These are phyloP conservation scores for Quercus lobata DNA, from an alignment of 331 rosid species.

Conservation along the genomic window DNA sequence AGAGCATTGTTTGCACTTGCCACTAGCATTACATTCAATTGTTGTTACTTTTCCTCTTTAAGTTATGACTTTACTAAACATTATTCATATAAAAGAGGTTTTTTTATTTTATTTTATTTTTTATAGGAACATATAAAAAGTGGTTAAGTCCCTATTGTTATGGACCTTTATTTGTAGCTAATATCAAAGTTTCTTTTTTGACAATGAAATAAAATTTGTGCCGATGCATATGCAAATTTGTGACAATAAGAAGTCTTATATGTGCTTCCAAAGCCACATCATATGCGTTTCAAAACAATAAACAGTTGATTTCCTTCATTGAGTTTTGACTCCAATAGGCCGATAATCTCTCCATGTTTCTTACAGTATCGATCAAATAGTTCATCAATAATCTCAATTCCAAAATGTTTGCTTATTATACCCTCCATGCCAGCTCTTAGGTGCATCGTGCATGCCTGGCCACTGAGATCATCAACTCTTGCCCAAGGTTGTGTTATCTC, in stretches of 20 bases:
- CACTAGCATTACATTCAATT: background rate
- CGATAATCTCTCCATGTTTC: background rate
- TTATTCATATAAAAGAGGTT: background rate
- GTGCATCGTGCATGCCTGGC: background rate
- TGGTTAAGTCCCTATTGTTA: too few relatives aligned
- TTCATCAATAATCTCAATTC: conserved; percentile 15
- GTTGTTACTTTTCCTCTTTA: background rate
- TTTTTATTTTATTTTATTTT: too few relatives aligned
- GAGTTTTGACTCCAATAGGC: background rate
- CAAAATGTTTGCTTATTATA: conserved; percentile 26
- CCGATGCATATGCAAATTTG: too few relatives aligned
- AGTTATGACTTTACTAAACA: background rate
- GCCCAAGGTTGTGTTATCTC: conserved; percentile 14
- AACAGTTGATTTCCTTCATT: conserved; percentile 23
- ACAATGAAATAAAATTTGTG: too few relatives aligned
- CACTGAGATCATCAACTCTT: conserved; percentile 10
- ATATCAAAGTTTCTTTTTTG: too few relatives aligned
- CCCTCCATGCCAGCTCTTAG: conserved; percentile 33
- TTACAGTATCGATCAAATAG: conserved; percentile 18
- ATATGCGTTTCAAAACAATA: conserved; percentile 23
- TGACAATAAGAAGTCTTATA: background rate
- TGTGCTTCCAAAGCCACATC: background rate
- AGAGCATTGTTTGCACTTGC: background rate
- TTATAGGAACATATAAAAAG: too few relatives aligned
- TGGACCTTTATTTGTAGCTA: too few relatives aligned